Evolutionary conservation across 768 basidiomycete genomes (phyloP).

Genomic region (Lactarius quietus): DNA sequence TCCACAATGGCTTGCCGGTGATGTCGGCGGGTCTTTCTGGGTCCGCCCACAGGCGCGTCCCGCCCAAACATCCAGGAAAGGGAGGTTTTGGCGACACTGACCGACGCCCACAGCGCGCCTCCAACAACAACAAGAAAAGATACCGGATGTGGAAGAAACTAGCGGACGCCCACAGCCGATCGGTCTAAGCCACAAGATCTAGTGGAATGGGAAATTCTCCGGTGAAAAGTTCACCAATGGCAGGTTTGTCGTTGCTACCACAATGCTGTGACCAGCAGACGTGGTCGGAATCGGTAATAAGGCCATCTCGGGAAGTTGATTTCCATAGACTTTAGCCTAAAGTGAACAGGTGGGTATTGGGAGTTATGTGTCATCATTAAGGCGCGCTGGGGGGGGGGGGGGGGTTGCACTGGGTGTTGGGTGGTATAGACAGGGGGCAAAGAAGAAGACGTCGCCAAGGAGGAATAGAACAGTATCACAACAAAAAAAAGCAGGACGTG

Average conservation of each 20-base stretch:
- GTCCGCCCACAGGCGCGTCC: conserved; percentile 11
- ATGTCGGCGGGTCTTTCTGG: background rate
- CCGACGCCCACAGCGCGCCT: conserved; percentile 14
- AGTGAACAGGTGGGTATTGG: background rate
- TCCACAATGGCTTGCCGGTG: background rate
- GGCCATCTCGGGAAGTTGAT: background rate
- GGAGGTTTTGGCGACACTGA: conserved; percentile 2
- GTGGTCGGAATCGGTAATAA: conserved; percentile 2
- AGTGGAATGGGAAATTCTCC: background rate
- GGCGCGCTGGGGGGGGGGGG: background rate
- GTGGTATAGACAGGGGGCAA: background rate
- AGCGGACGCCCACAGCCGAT: conserved; percentile 7
- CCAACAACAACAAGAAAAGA: background rate
- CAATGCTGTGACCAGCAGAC: background rate
- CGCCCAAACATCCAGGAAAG: conserved; percentile 9
- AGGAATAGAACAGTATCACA: background rate
- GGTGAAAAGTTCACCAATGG: background rate
- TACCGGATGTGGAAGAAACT: background rate
- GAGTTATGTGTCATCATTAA: background rate
- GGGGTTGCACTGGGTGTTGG: background rate
- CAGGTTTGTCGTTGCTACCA: background rate
- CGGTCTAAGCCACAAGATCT: conserved; percentile 3
- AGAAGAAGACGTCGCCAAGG: background rate
- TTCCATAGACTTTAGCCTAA: background rate
- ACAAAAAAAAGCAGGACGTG: background rate